Conservation (phyloP, 2,329 filamentous ascomycete species). For the Coleophoma crateriformis region DNA sequence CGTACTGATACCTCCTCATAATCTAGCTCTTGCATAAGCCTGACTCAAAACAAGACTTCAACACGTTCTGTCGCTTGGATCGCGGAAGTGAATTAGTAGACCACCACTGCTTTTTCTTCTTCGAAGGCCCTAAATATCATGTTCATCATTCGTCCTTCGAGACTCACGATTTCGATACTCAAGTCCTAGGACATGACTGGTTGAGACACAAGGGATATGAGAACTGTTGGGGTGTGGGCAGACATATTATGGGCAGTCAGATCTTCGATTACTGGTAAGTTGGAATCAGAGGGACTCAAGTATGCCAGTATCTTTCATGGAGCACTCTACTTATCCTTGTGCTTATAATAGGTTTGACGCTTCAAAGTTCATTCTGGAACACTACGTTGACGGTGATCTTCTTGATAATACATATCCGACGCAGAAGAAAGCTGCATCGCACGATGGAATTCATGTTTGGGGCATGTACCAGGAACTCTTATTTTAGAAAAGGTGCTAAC, state of each 20-base stretch:
- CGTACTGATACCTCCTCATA: too few relatives aligned
- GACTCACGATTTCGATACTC: constrained; percentile 65
- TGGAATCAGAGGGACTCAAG: neutral
- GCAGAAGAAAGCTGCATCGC: neutral
- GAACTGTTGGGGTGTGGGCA: constrained; percentile 63
- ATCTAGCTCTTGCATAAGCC: constrained; percentile 36
- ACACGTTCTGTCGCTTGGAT: constrained; percentile 47
- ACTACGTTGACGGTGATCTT: constrained; percentile 64
- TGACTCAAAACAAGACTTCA: constrained; percentile 38
- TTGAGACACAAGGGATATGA: constrained; percentile 54
- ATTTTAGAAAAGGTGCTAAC: too few relatives aligned
- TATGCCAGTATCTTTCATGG: neutral
- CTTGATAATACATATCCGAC: constrained; percentile 24
- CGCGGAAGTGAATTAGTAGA: constrained; percentile 42
- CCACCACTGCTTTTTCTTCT: constrained; percentile 51
- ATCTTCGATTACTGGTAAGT: constrained; percentile 66
- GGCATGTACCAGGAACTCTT: neutral
- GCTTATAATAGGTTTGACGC: constrained; percentile 37
- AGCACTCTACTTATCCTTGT: neutral
- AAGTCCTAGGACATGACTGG: constrained; percentile 65
- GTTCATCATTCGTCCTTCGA: constrained; percentile 66
- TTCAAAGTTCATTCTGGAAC: constrained; percentile 55
- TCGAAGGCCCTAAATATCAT: constrained; percentile 33
- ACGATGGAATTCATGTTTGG: neutral
- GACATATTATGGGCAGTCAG: constrained; percentile 63